A percentile compares a stretch with the other conserved stretches of the same genome.
Conservation (phyloP, 2,329 filamentous ascomycete genomes). For the Aspergillus luchuensis region DNA sequence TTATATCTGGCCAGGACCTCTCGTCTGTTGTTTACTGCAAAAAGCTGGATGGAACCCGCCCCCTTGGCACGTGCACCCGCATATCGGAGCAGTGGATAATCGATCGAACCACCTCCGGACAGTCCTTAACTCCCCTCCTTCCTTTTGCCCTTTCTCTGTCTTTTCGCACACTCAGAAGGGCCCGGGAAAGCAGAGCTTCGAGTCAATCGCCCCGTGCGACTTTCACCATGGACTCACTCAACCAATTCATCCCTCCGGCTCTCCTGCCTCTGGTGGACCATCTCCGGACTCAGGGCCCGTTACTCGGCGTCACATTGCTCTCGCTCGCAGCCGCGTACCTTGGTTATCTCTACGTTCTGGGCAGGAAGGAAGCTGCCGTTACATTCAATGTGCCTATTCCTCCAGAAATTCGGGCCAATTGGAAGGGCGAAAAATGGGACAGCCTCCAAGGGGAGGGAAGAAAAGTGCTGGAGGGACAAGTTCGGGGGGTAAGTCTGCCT, state of each 20-base stretch:
- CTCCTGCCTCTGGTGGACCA: constrained; percentile 24
- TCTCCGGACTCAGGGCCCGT: constrained; percentile 24
- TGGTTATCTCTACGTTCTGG: constrained; percentile 34
- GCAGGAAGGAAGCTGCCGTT: constrained; percentile 37
- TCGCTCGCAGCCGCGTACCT: constrained; percentile 36
- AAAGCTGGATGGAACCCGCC: background rate
- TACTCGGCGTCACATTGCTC: constrained; percentile 29
- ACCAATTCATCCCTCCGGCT: constrained; percentile 25
- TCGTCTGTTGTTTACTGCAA: background rate
- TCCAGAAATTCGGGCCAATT: constrained; percentile 35
- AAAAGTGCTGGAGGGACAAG: constrained; percentile 41
- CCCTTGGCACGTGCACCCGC: constrained; percentile 21
- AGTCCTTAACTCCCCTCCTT: background rate
- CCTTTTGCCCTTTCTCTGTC: background rate
- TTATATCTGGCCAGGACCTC: background rate
- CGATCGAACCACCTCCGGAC: constrained; percentile 19
- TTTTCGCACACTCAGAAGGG: background rate
- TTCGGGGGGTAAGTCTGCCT: constrained; percentile 38
- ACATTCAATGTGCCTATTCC: constrained; percentile 43
- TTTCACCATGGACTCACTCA: constrained; percentile 29
- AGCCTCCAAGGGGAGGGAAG: constrained; percentile 37
- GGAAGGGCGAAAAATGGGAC: constrained; percentile 39
- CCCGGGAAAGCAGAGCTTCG: constrained; percentile 10
- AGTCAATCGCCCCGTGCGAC: constrained; percentile 19
- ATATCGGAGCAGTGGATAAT: constrained; percentile 21